Evolutionary conservation across 345 rosid genomes (phyloP).

Genomic region (Psidium friedrichsthalianum): DNA sequence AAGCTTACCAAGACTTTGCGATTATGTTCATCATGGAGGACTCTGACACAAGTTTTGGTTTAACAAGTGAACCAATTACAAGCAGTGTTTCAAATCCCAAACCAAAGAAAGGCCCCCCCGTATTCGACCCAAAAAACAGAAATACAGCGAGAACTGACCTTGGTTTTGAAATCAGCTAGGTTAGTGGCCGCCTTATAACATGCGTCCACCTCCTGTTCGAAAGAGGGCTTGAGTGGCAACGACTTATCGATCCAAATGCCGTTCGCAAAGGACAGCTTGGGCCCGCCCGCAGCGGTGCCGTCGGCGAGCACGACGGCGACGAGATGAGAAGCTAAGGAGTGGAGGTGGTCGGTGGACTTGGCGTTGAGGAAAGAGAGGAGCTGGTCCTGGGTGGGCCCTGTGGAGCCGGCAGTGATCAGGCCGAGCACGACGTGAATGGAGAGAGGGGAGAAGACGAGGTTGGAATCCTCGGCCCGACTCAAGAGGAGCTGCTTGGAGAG

Average conservation of each 20-base stretch:
- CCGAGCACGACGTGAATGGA: constrained; percentile 65
- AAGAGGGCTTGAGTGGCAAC: constrained; percentile 46
- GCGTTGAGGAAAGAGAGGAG: constrained; percentile 68
- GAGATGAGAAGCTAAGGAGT: constrained; percentile 45
- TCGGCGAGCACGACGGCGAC: constrained; percentile 54
- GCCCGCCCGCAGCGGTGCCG: constrained; percentile 60
- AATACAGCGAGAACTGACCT: constrained; percentile 22
- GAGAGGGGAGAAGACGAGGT: constrained; percentile 69
- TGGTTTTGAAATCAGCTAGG: constrained; percentile 58
- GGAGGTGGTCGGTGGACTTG: constrained; percentile 42
- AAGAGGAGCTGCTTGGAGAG: constrained; percentile 36
- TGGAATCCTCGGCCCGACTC: constrained; percentile 34
- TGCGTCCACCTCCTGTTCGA: constrained; percentile 38
- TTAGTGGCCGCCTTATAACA: constrained; percentile 51
- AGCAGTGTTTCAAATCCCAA: background rate
- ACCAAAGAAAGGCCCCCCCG: background rate
- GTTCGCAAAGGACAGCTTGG: constrained; percentile 42
- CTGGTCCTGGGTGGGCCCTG: constrained; percentile 53
- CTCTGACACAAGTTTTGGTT: background rate
- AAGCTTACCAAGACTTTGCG: background rate
- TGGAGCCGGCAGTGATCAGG: constrained; percentile 59
- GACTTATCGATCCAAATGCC: constrained; percentile 67
- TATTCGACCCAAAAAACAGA: background rate
- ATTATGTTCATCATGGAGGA: background rate
- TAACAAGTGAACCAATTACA: background rate